These are phyloP conservation scores for Pelargonium cotyledonis DNA, from an alignment of 441 rosid species.

Conservation along the genomic window DNA sequence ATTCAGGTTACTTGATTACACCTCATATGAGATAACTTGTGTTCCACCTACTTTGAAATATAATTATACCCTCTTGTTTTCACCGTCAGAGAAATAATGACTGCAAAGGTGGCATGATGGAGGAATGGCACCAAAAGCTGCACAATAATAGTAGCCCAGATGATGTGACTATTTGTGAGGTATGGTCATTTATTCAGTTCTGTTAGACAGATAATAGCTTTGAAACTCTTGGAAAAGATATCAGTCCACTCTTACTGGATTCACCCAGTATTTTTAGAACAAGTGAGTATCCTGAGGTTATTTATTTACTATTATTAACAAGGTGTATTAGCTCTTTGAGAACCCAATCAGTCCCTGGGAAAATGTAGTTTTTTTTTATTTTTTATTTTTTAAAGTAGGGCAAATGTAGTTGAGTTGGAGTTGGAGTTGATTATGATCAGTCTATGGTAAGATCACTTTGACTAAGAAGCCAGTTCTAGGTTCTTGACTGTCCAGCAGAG, in stretches of 20 bases:
- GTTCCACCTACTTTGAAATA: slow-evolving; percentile 10
- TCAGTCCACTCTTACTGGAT: neutral
- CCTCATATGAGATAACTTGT: slow-evolving; percentile 16
- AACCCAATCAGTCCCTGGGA: neutral
- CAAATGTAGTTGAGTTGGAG: no score
- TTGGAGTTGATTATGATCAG: no score
- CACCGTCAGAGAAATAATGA: slow-evolving; percentile 50
- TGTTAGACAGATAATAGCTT: slow-evolving; percentile 9
- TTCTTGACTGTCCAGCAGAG: neutral
- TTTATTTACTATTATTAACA: neutral
- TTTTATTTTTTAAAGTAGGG: no score
- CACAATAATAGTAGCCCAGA: slow-evolving; percentile 67
- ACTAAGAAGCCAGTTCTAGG: neutral
- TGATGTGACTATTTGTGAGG: slow-evolving; percentile 73
- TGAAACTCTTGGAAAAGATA: neutral
- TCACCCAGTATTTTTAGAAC: neutral
- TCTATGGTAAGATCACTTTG: no score
- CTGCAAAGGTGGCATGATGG: slow-evolving; percentile 71
- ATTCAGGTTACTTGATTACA: slow-evolving; percentile 39
- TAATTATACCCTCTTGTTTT: slow-evolving; percentile 9
- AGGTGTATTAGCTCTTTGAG: neutral
- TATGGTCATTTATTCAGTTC: slow-evolving; percentile 22
- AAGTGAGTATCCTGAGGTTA: neutral
- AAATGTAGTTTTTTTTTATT: no score
- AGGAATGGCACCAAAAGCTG: slow-evolving; percentile 80